Evolutionary conservation across 1,284 basidiomycete genomes (phyloP).

Genomic region (Pseudozyma tsukubaensis): DNA sequence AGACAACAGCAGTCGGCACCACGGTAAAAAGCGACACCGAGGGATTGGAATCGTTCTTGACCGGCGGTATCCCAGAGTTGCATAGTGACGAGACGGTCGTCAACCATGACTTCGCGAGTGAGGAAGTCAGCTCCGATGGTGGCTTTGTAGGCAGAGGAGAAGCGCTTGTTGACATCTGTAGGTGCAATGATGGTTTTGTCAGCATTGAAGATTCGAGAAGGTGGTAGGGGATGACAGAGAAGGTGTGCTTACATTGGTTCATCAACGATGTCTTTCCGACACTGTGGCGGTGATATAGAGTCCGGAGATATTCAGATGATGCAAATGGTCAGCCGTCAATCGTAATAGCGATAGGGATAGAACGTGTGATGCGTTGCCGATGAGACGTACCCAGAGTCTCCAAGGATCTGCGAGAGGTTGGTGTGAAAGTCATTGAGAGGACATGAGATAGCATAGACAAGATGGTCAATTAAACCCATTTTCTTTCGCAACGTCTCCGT

Average conservation of each 20-base stretch:
- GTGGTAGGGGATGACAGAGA: neutral
- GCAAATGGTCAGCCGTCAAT: too few species aligned
- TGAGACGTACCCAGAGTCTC: constrained; percentile 62
- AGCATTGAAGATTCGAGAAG: neutral
- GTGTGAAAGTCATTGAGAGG: neutral
- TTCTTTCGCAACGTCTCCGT: neutral
- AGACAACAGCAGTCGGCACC: constrained; percentile 99
- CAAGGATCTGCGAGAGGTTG: constrained; percentile 51
- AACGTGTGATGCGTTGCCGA: neutral
- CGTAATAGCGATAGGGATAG: neutral
- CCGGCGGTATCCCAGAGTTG: constrained; percentile 98
- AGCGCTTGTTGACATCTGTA: constrained; percentile 94
- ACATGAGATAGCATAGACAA: constrained; percentile 1
- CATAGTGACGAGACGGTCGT: constrained; percentile 98
- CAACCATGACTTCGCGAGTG: constrained; percentile 98
- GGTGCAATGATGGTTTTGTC: neutral
- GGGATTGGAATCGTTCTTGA: constrained; percentile 98
- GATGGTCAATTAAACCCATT: neutral
- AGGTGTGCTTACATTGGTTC: constrained; percentile 81
- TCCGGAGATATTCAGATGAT: neutral
- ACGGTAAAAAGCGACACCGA: constrained; percentile 98
- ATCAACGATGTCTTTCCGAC: constrained; percentile 99
- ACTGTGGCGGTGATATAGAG: constrained; percentile 65
- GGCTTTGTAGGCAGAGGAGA: constrained; percentile 97
- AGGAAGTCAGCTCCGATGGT: constrained; percentile 73